Evolutionary conservation across 306 rosid genomes (phyloP).

Genomic region (Rosa rugosa): DNA sequence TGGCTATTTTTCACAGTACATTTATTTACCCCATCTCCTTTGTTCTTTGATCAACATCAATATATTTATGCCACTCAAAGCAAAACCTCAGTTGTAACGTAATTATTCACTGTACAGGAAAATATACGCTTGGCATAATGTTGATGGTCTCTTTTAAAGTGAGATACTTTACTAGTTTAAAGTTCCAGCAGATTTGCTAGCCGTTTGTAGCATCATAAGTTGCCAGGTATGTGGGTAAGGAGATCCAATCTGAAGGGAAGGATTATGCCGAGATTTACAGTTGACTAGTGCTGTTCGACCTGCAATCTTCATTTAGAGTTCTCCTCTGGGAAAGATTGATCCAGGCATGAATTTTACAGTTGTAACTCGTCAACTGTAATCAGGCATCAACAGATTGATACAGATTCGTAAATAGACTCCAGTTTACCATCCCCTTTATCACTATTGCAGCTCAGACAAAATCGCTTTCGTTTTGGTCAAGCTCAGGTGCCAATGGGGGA

Average conservation of each 20-base stretch:
- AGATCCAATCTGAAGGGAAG: not conserved
- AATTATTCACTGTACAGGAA: not conserved
- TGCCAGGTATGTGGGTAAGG: not conserved
- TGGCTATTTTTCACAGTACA: not conserved
- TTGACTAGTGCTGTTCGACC: not conserved
- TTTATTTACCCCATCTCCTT: not conserved
- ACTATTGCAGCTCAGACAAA: too few relatives aligned
- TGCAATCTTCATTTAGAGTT: not conserved
- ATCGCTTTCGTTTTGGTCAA: too few relatives aligned
- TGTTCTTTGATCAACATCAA: not conserved
- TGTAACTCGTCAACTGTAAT: not conserved
- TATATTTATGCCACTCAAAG: not conserved
- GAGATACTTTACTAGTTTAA: not conserved
- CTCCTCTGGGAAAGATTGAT: not conserved
- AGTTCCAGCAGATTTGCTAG: not conserved
- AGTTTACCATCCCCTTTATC: too few relatives aligned
- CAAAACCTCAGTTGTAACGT: not conserved
- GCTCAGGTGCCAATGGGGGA: too few relatives aligned
- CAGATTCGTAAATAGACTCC: not conserved
- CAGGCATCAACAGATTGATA: not conserved
- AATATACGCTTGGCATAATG: not conserved
- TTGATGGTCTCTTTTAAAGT: not conserved
- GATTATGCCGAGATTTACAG: not conserved
- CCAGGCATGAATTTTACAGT: not conserved
- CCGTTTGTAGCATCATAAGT: not conserved